A percentile compares a stretch with the other conserved stretches of the same genome.
phyloP scores from a whole-genome alignment of 306 rosid species.

The Lablab purpureus region DNA sequence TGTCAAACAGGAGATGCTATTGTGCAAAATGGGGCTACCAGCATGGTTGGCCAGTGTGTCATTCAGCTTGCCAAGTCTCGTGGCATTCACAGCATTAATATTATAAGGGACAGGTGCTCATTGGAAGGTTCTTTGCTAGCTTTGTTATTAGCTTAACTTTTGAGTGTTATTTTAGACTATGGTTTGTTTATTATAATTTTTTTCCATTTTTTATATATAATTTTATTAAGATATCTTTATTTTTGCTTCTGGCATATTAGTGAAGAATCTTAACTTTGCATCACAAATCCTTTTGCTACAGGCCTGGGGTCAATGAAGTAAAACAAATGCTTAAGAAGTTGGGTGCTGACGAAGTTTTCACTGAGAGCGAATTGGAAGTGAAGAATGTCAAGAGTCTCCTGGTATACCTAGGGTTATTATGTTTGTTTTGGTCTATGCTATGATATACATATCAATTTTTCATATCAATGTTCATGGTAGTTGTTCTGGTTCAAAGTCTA shows the following conservation, averaged over 20 bases:
- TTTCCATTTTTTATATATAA: not conserved
- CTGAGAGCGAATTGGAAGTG: conserved; percentile 81
- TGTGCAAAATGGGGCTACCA: conserved; percentile 97
- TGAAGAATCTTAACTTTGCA: conserved; percentile 19
- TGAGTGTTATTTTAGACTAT: conserved; percentile 9
- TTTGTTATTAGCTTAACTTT: conserved; percentile 29
- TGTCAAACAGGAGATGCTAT: conserved; percentile 75
- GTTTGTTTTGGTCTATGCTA: conserved; percentile 20
- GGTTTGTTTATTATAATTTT: not conserved
- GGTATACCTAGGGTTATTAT: conserved; percentile 60
- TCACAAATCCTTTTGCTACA: conserved; percentile 46
- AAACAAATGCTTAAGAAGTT: conserved; percentile 76
- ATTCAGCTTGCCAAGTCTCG: conserved; percentile 86
- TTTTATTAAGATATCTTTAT: not conserved
- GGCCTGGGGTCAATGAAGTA: conserved; percentile 78
- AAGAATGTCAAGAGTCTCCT: conserved; percentile 89
- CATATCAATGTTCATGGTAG: conserved; percentile 23
- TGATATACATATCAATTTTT: conserved; percentile 29
- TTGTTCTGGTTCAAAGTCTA: too few relatives aligned
- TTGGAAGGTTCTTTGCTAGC: conserved; percentile 33
- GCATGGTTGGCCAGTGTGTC: conserved; percentile 96
- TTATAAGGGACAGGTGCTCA: conserved; percentile 85
- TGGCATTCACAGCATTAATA: conserved; percentile 76
- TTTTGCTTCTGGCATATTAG: not conserved
- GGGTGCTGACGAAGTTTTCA: conserved; percentile 88